These are phyloP conservation scores for Spathaspora arborariae DNA, from an alignment of 805 yeast species.

Conservation along the genomic window DNA sequence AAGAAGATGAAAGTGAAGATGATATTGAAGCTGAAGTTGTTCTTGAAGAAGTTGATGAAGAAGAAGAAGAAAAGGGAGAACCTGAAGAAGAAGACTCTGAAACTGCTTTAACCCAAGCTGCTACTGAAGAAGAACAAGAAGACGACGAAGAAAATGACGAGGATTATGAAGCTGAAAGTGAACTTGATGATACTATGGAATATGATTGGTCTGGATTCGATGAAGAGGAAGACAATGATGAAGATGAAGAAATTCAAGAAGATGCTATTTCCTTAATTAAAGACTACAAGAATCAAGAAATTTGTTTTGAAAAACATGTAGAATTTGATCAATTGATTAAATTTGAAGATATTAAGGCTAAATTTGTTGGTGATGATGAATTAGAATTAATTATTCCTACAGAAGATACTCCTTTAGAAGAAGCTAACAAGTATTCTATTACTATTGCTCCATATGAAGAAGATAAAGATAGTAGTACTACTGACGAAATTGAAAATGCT, in stretches of 20 bases:
- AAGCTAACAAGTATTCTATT: conserved; percentile 7
- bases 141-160: conserved; percentile 11
- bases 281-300: conserved; percentile 37
- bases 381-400: conserved; percentile 41
- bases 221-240: conserved; percentile 13
- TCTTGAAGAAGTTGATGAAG: conserved; percentile 7
- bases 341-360: conserved; percentile 35
- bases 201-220: conserved; percentile 9
- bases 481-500: conserved; percentile 12
- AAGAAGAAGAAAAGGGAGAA: conserved; percentile 7
- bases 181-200: conserved; percentile 6
- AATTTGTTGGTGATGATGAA: conserved; percentile 35
- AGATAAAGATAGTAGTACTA: conserved; percentile 13
- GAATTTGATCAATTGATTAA: conserved; percentile 38
- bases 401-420: conserved; percentile 19
- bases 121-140: conserved; percentile 11
- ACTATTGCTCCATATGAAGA: conserved; percentile 10
- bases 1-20: conserved; percentile 7
- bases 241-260: conserved; percentile 38
- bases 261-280: conserved; percentile 35
- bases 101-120: conserved; percentile 4
- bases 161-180: conserved; percentile 10
- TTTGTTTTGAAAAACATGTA: conserved; percentile 40
- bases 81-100: conserved; percentile 5
- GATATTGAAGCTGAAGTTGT: conserved; percentile 7